Evolutionary conservation across 1,284 basidiomycete genomes (phyloP), one percentile per base, ranked within the genome.

Genomic region (Porodaedalea pini): DNA sequence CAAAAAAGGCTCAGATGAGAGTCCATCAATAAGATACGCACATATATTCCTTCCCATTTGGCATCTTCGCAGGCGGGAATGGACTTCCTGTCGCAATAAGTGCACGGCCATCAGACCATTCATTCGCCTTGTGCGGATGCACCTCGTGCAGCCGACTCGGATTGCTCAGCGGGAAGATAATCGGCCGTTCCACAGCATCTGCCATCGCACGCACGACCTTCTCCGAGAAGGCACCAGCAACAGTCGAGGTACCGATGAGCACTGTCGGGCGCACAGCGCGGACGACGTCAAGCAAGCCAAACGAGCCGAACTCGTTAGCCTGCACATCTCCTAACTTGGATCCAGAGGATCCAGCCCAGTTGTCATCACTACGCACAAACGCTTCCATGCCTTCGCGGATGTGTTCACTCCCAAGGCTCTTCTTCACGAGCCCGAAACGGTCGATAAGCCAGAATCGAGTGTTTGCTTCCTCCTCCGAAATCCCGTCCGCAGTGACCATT

Each of bases 151-250:
- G 75, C 32, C 76, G 71, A 62, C 85, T 92, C 4, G 91, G 92
- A 71, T 94, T 94, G 51, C 86, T 89, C 64, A 94, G 76, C 10
- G 90, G 89, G 61, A 93, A 77, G 62, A 94, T 90, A 68, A 93
- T 87, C 0, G 91, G 90, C 58, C 86, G 73, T 32, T 88, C 86
- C 21, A 79, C 79, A 54, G 78, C 73, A 61, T 80, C 77, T 27
- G 80, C 77, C 89, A 93, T 92, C 52, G 84, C 81, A 63, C 75
- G 75, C 32, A 90, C 69, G 41, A 94, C 76, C 53, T 87, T 82
- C 71, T 93, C 85, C 32, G 80, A 87, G 71, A 94, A 96, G n/a
- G 86, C 89, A 1, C 89, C 88, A 17, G 79, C 77, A 39, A 82
- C 77, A 0, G 92, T 94, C 56, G 88, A 92, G 59, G 88, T 89